Conservation (phyloP, 257 asterid species). For the Oldenlandia corymbosa region DNA sequence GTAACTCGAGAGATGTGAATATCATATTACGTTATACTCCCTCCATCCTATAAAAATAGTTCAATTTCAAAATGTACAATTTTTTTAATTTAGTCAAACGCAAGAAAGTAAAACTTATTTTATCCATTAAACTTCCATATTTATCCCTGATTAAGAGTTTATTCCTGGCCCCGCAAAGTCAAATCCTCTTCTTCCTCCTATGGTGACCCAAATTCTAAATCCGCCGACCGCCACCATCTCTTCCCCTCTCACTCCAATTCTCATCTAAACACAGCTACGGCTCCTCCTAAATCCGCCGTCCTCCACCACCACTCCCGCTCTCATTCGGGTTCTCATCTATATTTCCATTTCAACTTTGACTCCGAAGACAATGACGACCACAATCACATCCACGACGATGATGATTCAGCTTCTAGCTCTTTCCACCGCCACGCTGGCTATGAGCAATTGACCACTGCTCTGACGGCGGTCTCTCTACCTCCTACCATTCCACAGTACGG, state of each 20-base stretch:
- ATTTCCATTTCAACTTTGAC: conserved; percentile 50
- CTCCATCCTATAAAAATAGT: too few relatives aligned
- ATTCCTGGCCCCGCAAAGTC: conserved; percentile 30
- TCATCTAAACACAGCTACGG: too few relatives aligned
- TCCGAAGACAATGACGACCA: conserved; percentile 30
- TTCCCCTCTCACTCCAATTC: too few relatives aligned
- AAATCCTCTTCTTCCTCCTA: conserved; percentile 31
- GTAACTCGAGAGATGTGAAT: too few relatives aligned
- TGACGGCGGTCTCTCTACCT: conserved; percentile 10
- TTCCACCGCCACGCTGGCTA: conserved; percentile 42
- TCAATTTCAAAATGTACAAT: too few relatives aligned
- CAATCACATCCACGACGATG: conserved; percentile 40
- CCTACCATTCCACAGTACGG: conserved; percentile 17
- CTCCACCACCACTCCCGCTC: conserved; percentile 46
- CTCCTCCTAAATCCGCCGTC: conserved; percentile 14
- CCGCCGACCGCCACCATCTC: conserved; percentile 28
- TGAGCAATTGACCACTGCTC: too few relatives aligned
- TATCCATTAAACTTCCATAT: too few relatives aligned
- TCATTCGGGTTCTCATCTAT: conserved; percentile 75
- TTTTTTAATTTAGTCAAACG: too few relatives aligned
- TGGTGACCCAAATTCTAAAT: conserved; percentile 22
- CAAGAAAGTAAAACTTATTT: too few relatives aligned
- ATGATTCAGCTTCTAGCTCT: conserved; percentile 43
- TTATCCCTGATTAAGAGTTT: too few relatives aligned
- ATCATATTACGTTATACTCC: too few relatives aligned